Evolutionary conservation across 2,329 filamentous ascomycete species (phyloP), one percentile per base, ranked within the genome.

Genomic region (Aspergillus terreus): DNA sequence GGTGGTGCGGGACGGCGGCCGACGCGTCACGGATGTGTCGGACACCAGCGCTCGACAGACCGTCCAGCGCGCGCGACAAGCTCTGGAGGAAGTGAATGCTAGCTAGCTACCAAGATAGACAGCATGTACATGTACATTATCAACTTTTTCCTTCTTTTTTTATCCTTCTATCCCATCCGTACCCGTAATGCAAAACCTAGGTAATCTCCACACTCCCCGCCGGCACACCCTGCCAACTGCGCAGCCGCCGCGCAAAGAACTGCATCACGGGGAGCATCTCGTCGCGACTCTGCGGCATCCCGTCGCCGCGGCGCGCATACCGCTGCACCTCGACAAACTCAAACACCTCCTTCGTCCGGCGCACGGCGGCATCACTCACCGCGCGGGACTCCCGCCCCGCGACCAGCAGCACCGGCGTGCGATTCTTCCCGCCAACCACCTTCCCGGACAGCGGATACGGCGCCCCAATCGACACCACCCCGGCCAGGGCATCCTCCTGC

Each of bases 241-340:
- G 65, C 53, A 77, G 58, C 45, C 71, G 62, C 33, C 72, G 63
- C 19, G 71, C 73, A 59, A 77, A 81, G 67, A 85, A 96, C 64
- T 87, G 83, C 90, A 96, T 96, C 54, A 96, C 81, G 0, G 92
- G 91, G 63, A 92, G 66, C 80, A 95, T 92, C 77, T 97, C 92
- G 10, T 95, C 90, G 48, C 87, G 79, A 66, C 80, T 86, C 43
- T 78, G 76, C n/a, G 91, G 90, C 92, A 96, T 96, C 1, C 80
- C 81, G 69, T 95, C 90, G 5, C 86, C 88, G 2, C 69, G 71
- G 64, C 85, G 83, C 63, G 79, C 81, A 83, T 88, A 94, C 63
- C 82, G 82, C 50, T 84, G 84, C 57, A 85, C 78, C 67, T 83
- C 79, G 19, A 90, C 83, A 62, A 84, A 78, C 57, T 78, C 74